Evolutionary conservation across 2,329 filamentous ascomycete genomes (phyloP), one percentile per base, ranked within the genome.

Genomic region (Neonectria coccinea): DNA sequence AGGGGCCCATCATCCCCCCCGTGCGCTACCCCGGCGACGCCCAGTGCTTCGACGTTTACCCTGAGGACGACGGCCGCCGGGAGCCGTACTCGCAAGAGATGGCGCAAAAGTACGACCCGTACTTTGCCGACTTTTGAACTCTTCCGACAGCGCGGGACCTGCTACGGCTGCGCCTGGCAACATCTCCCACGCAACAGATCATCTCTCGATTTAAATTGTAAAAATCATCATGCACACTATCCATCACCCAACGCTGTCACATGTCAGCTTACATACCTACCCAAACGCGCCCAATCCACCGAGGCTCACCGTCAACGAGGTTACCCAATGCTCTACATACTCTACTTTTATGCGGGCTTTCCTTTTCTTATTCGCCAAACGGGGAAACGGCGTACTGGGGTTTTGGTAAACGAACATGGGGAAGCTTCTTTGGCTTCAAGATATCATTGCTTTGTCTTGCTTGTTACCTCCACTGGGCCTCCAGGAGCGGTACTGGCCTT

Each of bases 11-110:
- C 69, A 84, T 92, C 56, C 92, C 92, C n/a, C 89, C 91, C 59
- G 82, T 95, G 31, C 84, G 89, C 25, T 91, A 88, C 54, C 86
- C 89, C 0, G 91, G 91, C 33, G 92, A 95, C 74, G 90, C 92
- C 18, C 86, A 92, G 74, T 95, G 93, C 76, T 96, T 95, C 74
- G 92, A 95, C 73, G 85, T 90, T 45, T 96, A 95, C 73, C 91
- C 92, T n/a, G 91, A 93, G 64, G 91, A 94, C 74, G 88, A 91
- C 63, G 87, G 84, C 58, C 84, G 85, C 52, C 82, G 86, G 60
- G 89, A 91, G 42, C 80, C 83, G 60, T 94, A 94, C 73, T 91
- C 89, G 4, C 84, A 88, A 45, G 91, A 93, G 48, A 83, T 93
- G 84, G 83, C 84, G 36, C 82, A 83, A 48, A 88, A 88, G 79